Conservation (phyloP, 73 alveolate genomes). For the Diophrys appendiculata region DNA sequence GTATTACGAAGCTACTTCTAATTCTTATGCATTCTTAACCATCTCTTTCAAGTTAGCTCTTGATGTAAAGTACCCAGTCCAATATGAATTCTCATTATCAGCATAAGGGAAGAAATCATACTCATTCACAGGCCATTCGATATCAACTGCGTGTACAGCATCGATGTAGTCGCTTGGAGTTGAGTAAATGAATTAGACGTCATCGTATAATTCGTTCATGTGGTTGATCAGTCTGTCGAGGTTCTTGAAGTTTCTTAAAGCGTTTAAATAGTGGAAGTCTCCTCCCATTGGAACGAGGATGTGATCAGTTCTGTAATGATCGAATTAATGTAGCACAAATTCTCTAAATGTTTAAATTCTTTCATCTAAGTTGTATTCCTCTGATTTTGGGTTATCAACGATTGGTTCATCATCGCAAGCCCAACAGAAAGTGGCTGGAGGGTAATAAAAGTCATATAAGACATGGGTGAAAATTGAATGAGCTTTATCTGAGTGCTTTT, state of each 20-base stretch:
- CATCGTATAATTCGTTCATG: constrained; percentile 60
- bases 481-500: constrained; percentile 8
- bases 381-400: constrained; percentile 38
- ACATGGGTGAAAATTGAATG: constrained; percentile 48
- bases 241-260: constrained; percentile 58
- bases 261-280: constrained; percentile 62
- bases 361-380: constrained; percentile 56
- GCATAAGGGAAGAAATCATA: constrained; percentile 97
- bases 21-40: background rate
- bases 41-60: constrained; percentile 88
- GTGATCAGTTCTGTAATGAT: constrained; percentile 63
- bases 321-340: constrained; percentile 34
- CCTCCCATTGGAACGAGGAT: constrained; percentile 68
- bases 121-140: constrained; percentile 68
- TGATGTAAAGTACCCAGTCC: constrained; percentile 99
- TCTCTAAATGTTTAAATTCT: constrained; percentile 41
- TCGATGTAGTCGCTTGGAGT: constrained; percentile 91
- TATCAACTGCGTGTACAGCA: constrained; percentile 65
- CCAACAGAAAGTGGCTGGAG: constrained; percentile 65
- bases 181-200: constrained; percentile 83
- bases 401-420: constrained; percentile 40
- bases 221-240: constrained; percentile 67
- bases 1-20: background rate
- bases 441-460: constrained; percentile 51
- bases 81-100: constrained; percentile 76